These are phyloP conservation scores for Juncus effusus DNA, from an alignment of 176 grass and related monocot genomes.

Conservation along the genomic window DNA sequence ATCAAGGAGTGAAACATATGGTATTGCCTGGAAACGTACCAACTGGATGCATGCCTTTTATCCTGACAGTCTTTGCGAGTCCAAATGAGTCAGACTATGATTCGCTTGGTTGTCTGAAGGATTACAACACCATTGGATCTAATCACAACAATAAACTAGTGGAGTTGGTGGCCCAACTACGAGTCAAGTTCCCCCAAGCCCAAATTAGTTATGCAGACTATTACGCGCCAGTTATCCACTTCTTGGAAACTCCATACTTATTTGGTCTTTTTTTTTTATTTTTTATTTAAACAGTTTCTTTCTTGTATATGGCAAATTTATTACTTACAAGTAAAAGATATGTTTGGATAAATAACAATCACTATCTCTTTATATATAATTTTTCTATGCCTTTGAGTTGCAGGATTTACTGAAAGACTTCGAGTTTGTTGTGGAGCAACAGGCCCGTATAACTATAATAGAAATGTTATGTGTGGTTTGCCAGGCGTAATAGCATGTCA, in stretches of 20 bases:
- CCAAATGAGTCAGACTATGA: constrained; percentile 28
- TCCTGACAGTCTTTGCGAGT: constrained; percentile 36
- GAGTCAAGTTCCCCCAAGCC: not conserved
- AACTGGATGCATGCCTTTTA: constrained; percentile 35
- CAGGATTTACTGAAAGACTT: constrained; percentile 10
- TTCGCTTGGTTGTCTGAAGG: constrained; percentile 33
- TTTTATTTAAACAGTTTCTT: not conserved
- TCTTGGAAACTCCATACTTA: constrained; percentile 12
- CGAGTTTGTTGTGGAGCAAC: constrained; percentile 19
- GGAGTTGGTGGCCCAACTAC: not conserved
- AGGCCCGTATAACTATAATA: constrained; percentile 31
- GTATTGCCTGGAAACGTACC: constrained; percentile 40
- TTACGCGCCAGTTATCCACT: constrained; percentile 1
- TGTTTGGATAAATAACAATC: too few species aligned
- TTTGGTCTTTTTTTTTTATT: constrained; percentile 22
- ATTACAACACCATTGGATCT: constrained; percentile 23
- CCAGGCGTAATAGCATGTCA: not conserved
- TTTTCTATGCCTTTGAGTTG: not conserved
- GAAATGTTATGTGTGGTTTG: constrained; percentile 7
- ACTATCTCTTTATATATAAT: too few species aligned
- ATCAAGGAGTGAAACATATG: constrained; percentile 35
- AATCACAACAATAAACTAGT: constrained; percentile 36
- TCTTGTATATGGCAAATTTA: not conserved
- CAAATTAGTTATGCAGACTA: constrained; percentile 34
- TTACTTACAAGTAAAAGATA: not conserved